Conservation (phyloP, 106 monocot genomes). For the Vanilla planifolia region DNA sequence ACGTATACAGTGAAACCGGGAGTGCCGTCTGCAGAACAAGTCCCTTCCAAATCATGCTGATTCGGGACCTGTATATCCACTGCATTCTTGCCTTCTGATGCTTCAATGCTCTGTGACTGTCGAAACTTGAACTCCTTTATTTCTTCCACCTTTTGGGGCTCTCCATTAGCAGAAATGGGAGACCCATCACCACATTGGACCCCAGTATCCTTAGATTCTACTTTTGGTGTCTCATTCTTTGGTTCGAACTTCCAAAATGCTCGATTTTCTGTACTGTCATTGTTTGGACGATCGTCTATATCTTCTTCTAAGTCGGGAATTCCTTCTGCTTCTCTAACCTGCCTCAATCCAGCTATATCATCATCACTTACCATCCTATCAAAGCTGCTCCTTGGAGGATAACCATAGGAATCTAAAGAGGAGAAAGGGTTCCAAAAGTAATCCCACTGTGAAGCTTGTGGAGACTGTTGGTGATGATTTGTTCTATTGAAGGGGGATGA, state of each 20-base stretch:
- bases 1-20: slow-evolving; percentile 87
- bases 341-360: slow-evolving; percentile 36
- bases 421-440: slow-evolving; percentile 78
- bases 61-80: slow-evolving; percentile 33
- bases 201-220: slow-evolving; percentile 3
- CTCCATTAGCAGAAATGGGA: slow-evolving; percentile 2
- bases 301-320: slow-evolving; percentile 77
- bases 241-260: slow-evolving; percentile 8
- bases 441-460: slow-evolving; percentile 55
- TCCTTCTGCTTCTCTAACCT: slow-evolving; percentile 60
- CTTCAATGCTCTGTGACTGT: slow-evolving; percentile 13
- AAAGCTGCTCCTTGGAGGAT: slow-evolving; percentile 17
- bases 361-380: slow-evolving; percentile 26
- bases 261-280: slow-evolving; percentile 8
- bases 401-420: slow-evolving; percentile 32
- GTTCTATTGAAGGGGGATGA: slow-evolving; percentile 28
- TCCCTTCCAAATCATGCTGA: slow-evolving; percentile 16
- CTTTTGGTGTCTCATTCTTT: slow-evolving; percentile 3
- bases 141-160: slow-evolving; percentile 17
- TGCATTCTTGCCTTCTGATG: slow-evolving; percentile 16
- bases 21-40: slow-evolving; percentile 27
- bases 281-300: slow-evolving; percentile 13
- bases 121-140: slow-evolving; percentile 27
- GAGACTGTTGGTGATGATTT: slow-evolving; percentile 45
- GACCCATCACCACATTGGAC: slow-evolving; percentile 7